Base-by-base conservation (phyloP, 225 moss, liverwort and hornwort genomes). In the Takakia lepidozioides region DNA sequence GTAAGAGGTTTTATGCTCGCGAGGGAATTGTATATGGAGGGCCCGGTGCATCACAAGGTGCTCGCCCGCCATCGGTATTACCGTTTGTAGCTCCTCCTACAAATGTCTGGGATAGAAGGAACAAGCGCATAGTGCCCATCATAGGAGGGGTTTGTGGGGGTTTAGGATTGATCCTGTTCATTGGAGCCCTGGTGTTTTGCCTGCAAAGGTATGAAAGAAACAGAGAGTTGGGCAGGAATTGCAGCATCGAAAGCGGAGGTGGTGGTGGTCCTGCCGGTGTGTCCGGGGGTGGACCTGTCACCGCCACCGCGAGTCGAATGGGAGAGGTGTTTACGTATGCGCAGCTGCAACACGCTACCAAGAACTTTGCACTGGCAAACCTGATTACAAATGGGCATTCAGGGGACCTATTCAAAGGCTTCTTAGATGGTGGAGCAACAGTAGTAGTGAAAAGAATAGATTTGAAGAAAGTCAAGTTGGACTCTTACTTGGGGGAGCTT, bases 371-470 rank as follows among this genome's bases (percentile, higher is more conserved):
- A n/a, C 27, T 73, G 0, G 52, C 70, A 2, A 93, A 93, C 42
- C 55, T 93, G 24, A 85, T 93, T 13, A 55, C 67, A 6, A 65
- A 76, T 14, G 92, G 92, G 0, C 76, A 85, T 46, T 93, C 92
- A 0, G 92, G 92, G 18, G 92, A 93, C 30, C 46, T 93, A 22
- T 93, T 87, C 73, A 83, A 65, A 50, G 92, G 92, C 0, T 26
- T 88, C 29, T 54, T 92, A 6, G 85, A 83, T 0, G 63, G 75
- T 8, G 88, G 88, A 5, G 67, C 69, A 20, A 68, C 61, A 19
- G 80, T 85, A 29, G 85, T 80, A 0, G 74, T 93, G 17, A 93
- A 93, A 70, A 52, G 85, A 26, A 88, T 93, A 9, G 92, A 93
- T 15, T 58, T 75, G 4, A 62, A 57, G 1, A 93, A 85, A 59